A percentile compares a stretch with the other conserved stretches of the same genome.
Conservation (phyloP, 2,329 filamentous ascomycete species). For the Venturia nashicola region DNA sequence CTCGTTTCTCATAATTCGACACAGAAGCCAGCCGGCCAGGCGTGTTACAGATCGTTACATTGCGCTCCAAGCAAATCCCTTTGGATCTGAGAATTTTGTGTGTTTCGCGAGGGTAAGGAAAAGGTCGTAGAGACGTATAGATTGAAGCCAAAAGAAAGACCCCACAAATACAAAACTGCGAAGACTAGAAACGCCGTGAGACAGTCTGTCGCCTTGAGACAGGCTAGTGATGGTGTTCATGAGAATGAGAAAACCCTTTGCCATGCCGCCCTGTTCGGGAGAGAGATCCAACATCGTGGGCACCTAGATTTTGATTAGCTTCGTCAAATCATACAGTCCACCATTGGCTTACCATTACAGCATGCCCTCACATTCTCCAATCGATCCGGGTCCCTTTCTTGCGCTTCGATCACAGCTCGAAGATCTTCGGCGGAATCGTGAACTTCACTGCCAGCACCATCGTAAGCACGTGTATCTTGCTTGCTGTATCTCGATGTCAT, state of each 20-base stretch:
- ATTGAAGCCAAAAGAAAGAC: not conserved
- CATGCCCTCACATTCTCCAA: constrained; percentile 94
- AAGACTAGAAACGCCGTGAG: not conserved
- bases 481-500: constrained; percentile 5
- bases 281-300: constrained; percentile 39
- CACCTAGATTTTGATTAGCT: constrained; percentile 23
- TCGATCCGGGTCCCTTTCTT: constrained; percentile 63
- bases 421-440: constrained; percentile 70
- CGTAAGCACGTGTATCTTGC: not conserved
- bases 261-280: constrained; percentile 16
- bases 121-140: not conserved
- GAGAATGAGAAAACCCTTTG: constrained; percentile 2
- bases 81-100: not conserved
- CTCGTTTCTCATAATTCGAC: not conserved
- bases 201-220: not conserved
- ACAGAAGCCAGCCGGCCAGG: not conserved
- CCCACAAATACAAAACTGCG: not conserved
- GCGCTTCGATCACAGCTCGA: constrained; percentile 62
- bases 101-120: not conserved
- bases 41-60: not conserved
- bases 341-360: constrained; percentile 69
- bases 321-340: not conserved
- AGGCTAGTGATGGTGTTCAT: constrained; percentile 3
- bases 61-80: not conserved
- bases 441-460: not conserved